phyloP scores from a whole-genome alignment of 495 filamentous ascomycete genomes.

The Lophium mytilinum region DNA sequence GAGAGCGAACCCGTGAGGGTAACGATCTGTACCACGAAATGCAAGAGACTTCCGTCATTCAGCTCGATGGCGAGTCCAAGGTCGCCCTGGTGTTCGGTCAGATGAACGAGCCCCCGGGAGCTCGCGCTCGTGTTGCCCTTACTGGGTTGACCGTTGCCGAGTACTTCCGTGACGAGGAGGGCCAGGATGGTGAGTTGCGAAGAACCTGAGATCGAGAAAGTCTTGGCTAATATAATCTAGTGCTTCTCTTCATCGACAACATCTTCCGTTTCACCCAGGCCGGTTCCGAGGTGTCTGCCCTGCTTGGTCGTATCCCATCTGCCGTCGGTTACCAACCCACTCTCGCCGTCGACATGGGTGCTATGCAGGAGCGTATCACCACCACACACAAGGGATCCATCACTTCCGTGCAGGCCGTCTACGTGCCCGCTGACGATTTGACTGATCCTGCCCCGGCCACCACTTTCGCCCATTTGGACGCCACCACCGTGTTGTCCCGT shows the following conservation, averaged over 20 bases:
- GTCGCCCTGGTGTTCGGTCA: constrained; percentile 99
- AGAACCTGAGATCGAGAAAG: background rate
- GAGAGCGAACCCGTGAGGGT: constrained; percentile 99
- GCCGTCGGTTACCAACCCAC: constrained; percentile 99
- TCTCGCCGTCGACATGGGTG: constrained; percentile 99
- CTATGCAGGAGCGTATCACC: constrained; percentile 99
- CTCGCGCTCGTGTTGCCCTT: constrained; percentile 98
- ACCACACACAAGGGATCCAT: constrained; percentile 99
- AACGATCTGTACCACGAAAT: constrained; percentile 99
- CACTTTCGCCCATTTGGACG: constrained; percentile 99
- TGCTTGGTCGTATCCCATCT: constrained; percentile 99
- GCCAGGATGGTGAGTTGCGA: constrained; percentile 64
- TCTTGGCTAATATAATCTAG: constrained; percentile 31
- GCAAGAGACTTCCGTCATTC: constrained; percentile 99
- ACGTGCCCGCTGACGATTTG: constrained; percentile 99
- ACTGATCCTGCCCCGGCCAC: constrained; percentile 99
- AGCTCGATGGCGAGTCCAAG: constrained; percentile 98
- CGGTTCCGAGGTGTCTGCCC: constrained; percentile 99
- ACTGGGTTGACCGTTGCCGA: constrained; percentile 88
- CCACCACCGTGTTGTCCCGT: constrained; percentile 99
- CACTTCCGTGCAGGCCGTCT: constrained; percentile 99
- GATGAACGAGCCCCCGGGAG: constrained; percentile 99
- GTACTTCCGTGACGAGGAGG: constrained; percentile 96
- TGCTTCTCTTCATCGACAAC: constrained; percentile 99
- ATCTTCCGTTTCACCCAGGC: constrained; percentile 99